Conservation (phyloP, 495 filamentous ascomycete species). For the Penicillium lagena region DNA sequence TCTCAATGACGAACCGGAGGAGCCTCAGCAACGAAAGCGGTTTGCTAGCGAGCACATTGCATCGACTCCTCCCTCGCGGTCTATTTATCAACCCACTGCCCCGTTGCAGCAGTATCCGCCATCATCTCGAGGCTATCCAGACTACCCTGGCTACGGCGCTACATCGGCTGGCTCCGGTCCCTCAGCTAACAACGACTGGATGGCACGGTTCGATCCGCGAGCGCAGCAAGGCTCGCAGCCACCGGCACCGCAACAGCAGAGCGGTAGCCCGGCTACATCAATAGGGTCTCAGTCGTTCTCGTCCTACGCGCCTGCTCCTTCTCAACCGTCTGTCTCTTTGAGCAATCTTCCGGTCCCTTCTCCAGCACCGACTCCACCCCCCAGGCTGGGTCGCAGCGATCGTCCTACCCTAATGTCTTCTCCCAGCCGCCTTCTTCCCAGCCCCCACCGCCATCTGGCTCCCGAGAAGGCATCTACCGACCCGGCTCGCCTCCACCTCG, state of each 20-base stretch:
- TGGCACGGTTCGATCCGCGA: conserved; percentile 40
- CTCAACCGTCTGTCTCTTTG: conserved; percentile 18
- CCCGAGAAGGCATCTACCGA: conserved; percentile 33
- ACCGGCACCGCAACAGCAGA: conserved; percentile 17
- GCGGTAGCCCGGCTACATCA: conserved; percentile 14
- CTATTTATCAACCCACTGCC: conserved; percentile 11
- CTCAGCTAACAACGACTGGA: conserved; percentile 37
- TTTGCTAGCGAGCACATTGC: conserved; percentile 34
- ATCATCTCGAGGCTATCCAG: conserved; percentile 26
- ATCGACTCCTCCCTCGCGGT: conserved; percentile 9
- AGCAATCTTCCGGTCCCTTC: conserved; percentile 26
- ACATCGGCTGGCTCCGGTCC: conserved; percentile 16
- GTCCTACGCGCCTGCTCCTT: conserved; percentile 22
- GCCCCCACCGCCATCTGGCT: conserved; percentile 10
- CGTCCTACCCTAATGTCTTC: conserved; percentile 29
- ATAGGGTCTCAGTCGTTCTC: conserved; percentile 23
- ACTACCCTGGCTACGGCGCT: conserved; percentile 28
- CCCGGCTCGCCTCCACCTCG: conserved; percentile 30
- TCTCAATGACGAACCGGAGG: conserved; percentile 51
- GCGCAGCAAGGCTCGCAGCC: conserved; percentile 26
- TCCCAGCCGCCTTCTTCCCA: conserved; percentile 22
- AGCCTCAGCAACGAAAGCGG: conserved; percentile 48
- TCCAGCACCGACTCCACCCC: conserved; percentile 35
- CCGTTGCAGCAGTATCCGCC: conserved; percentile 17
- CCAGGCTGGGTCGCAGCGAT: conserved; percentile 27